Evolutionary conservation across 305 asterid species (phyloP).

Genomic region (Nicotiana rustica): DNA sequence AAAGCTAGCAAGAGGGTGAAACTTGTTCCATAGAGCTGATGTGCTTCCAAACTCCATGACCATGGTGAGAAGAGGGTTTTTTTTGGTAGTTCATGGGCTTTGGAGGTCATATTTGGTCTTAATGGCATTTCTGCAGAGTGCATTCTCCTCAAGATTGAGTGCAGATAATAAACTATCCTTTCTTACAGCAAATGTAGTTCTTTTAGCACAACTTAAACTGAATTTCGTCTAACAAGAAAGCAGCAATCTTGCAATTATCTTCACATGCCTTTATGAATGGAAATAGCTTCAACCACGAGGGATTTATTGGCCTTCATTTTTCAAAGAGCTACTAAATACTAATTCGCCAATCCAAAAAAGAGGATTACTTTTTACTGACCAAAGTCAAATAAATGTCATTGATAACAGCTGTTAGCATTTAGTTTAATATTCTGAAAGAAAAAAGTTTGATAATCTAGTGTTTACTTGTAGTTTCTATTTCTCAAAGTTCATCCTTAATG

Average conservation of each 20-base stretch:
- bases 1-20: not conserved
- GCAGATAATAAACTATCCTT: not conserved
- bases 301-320: not conserved
- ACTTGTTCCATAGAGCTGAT: not conserved
- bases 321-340: not conserved
- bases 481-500: not conserved
- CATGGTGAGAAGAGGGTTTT: not conserved
- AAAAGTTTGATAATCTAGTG: not conserved
- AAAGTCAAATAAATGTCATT: not conserved
- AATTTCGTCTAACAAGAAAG: not conserved
- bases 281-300: not conserved
- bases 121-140: not conserved
- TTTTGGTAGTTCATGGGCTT: not conserved
- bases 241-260: constrained; percentile 20
- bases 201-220: not conserved
- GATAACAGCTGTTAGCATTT: not conserved
- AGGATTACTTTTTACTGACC: constrained; percentile 13
- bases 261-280: not conserved
- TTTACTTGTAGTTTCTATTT: not conserved
- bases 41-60: not conserved
- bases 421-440: not conserved
- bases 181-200: not conserved
- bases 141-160: not conserved
- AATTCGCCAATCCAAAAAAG: not conserved
- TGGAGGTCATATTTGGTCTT: not conserved